A percentile compares a stretch with the other conserved stretches of the same genome.
Evolutionary conservation across 2,329 filamentous ascomycete genomes (phyloP).

Genomic region (Dothistroma septosporum): DNA sequence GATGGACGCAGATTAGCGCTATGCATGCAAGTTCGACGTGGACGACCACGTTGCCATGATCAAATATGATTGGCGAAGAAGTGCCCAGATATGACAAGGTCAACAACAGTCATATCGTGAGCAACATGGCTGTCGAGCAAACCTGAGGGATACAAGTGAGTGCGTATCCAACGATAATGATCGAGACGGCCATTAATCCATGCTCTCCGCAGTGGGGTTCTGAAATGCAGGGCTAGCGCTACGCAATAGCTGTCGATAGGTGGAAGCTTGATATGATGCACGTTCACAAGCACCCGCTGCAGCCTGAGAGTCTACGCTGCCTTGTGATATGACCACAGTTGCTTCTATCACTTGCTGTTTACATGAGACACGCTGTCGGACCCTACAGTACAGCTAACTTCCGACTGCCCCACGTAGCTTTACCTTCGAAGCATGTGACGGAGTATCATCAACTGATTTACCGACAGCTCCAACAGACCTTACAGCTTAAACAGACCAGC

Average conservation of each 20-base stretch:
- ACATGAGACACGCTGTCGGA: neutral
- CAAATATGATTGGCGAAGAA: neutral
- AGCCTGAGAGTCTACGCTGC: neutral
- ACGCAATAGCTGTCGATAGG: neutral
- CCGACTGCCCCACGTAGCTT: neutral
- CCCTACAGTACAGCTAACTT: neutral
- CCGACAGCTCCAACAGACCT: neutral
- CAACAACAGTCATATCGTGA: neutral
- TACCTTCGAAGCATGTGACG: neutral
- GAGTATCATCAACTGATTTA: neutral
- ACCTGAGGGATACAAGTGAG: neutral
- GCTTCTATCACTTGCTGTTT: neutral
- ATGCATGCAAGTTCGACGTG: conserved; percentile 13
- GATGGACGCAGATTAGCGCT: conserved; percentile 1
- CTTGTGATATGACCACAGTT: neutral
- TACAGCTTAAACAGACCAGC: neutral
- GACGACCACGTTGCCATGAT: neutral
- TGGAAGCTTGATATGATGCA: neutral
- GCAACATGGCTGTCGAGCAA: neutral
- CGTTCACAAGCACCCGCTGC: neutral
- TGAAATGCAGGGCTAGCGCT: neutral
- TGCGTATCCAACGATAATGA: neutral
- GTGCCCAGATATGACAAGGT: neutral
- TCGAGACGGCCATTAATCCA: neutral
- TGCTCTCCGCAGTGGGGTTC: neutral